phyloP scores from a whole-genome alignment of 2,329 filamentous ascomycete genomes.

The Chaetomium sp. region DNA sequence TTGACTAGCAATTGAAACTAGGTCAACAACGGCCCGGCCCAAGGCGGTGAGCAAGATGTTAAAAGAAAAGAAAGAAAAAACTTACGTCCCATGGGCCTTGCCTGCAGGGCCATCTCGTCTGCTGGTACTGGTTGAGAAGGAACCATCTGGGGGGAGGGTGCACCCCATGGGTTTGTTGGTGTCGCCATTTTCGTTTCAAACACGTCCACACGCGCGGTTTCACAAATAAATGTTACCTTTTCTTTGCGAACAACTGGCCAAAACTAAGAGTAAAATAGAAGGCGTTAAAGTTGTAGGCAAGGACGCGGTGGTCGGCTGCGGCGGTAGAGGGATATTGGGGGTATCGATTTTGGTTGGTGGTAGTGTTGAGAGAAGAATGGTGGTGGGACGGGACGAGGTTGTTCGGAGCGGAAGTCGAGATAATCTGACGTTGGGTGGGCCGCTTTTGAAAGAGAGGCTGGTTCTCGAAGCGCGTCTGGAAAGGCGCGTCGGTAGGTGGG shows the following conservation, averaged over 20 bases:
- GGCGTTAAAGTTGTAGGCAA: not conserved
- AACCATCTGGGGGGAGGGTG: constrained; percentile 18
- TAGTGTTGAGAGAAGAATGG: not conserved
- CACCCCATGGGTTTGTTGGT: constrained; percentile 18
- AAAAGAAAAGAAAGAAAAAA: not conserved
- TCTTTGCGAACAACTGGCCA: constrained; percentile 4
- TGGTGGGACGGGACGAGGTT: not conserved
- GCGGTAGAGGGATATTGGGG: not conserved
- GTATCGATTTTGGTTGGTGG: not conserved
- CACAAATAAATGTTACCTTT: not conserved
- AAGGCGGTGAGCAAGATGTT: not conserved
- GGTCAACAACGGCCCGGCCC: constrained; percentile 10
- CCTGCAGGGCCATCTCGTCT: constrained; percentile 27
- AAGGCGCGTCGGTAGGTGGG: constrained; percentile 22
- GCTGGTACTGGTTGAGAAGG: constrained; percentile 15
- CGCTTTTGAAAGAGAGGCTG: constrained; percentile 22
- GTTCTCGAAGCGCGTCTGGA: constrained; percentile 22
- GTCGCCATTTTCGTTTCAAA: constrained; percentile 19
- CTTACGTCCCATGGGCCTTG: constrained; percentile 32
- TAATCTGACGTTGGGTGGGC: constrained; percentile 13
- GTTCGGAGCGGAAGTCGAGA: constrained; percentile 1
- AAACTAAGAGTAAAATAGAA: not conserved
- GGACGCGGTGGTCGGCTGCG: not conserved
- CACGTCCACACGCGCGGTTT: constrained; percentile 10
- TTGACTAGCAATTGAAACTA: constrained; percentile 58